Base-by-base conservation (phyloP, 1,139 yeast species). In the Candida smagusa region DNA sequence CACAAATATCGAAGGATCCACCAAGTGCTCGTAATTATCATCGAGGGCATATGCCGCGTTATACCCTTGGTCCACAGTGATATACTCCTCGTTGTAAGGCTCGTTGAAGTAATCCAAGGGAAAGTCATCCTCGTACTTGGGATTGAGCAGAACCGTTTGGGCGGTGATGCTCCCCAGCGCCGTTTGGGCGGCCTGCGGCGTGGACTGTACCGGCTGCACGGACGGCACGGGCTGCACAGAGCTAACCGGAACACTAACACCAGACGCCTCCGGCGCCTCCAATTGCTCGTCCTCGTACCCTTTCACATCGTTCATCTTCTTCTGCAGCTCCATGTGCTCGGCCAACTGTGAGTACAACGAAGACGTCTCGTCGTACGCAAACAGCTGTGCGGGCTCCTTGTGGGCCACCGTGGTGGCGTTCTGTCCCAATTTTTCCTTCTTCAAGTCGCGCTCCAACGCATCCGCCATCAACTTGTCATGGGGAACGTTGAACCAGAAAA, bases 401-500 rank as follows among this genome's bases (percentile, higher is more conserved):
- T 65, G 59, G 3, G 89, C 74, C 22, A 63, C 63, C 2, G 92
- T 82, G 0, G 90, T 81, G 2, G 87, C 72, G 3, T 61, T 59
- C 46, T 79, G 84, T 37, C 72, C 71, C 26, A 66, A 42, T 33
- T 65, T 59, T 52, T 90, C 97, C 53, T 87, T 82, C 59, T 89
- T 89, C 56, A 90, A 65, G 55, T 92, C 98, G 50, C 98, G 71
- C 60, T 90, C 97, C 39, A 92, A 65, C 0, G 97, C 97, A 61
- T 92, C 98, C 3, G 92, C 81, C 75, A 92, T 90, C 36, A 92
- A 65, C 54, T 86, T 82, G 57, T 92, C 97, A 62, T 92, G 97
- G 31, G 94, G 92, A 6, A 92, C 97, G 54, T 90, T 84, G 59
- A 86, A 90, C 98, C 98, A 92, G 59, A 84, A 89, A 58, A 92